Evolutionary conservation across 1,139 yeast genomes (phyloP), one percentile per base, ranked within the genome.

Genomic region (Magnusiomyces ingens): DNA sequence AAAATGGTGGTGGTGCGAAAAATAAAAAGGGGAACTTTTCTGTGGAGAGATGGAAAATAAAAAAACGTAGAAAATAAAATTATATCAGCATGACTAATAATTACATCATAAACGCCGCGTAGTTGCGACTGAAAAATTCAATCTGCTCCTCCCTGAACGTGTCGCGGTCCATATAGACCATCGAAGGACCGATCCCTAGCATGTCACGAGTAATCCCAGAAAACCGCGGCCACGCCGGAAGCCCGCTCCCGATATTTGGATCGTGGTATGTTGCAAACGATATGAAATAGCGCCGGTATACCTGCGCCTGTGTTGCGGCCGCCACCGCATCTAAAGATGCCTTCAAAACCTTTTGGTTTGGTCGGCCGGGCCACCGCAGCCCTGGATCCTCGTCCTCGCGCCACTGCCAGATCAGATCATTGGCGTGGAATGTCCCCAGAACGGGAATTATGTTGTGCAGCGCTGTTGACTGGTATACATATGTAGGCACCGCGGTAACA

Each of bases 221-320:
- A 79, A 80, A 58, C 22, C 51, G 43, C 8, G 54, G 52, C 60
- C 60, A 57, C 22, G 48, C 13, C 5, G 54, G 13, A 32, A 57
- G 46, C 4, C 45, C 45, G 11, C 50, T 38, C 22, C 45, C 45
- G 12, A 43, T 32, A 44, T 59, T 59, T 8, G 62, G 62, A 45
- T 59, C 56, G 17, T 52, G 50, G 40, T 54, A 35, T 45, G 57
- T 52, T 15, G 62, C 64, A 58, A 61, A 61, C 1, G 62, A 37
- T 18, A 61, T 51, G 36, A 53, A 61, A 48, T 59, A 55, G n/a
- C 53, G 50, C 11, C 63, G 53, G 50, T 58, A 60, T 0, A 55
- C 52, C n/a, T 40, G 26, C 5, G 58, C 21, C 8, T 26, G 32
- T 5, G 35, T 38, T 26, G 17, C n/a, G 15, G 12, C 17, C 4